phyloP scores from a whole-genome alignment of 148 eudicot species.

The Rhododendron vialii region DNA sequence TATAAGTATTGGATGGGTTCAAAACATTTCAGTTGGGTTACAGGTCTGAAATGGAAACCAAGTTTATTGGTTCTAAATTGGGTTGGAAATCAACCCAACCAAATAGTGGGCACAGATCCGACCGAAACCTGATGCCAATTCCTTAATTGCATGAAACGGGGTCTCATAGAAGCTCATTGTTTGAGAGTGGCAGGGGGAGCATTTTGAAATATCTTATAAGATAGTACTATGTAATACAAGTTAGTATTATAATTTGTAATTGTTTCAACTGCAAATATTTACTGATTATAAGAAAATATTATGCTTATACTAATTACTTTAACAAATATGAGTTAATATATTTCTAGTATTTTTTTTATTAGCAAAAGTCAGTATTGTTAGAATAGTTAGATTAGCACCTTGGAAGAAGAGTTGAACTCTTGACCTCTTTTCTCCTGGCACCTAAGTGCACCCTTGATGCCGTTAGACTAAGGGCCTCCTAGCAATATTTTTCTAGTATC shows the following conservation, averaged over 20 bases:
- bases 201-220: not conserved
- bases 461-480: too few relatives aligned
- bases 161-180: not conserved
- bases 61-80: not conserved
- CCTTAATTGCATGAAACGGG: not conserved
- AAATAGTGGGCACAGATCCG: not conserved
- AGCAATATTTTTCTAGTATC: too few relatives aligned
- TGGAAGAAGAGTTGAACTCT: not conserved
- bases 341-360: not conserved
- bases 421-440: not conserved
- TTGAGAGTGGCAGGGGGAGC: not conserved
- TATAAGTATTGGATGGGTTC: not conserved
- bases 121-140: not conserved
- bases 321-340: not conserved
- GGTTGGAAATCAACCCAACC: slow-evolving; percentile 1
- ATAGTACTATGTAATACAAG: not conserved
- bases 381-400: not conserved
- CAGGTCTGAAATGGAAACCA: not conserved
- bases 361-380: too few relatives aligned
- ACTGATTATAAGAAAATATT: not conserved
- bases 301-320: not conserved
- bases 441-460: too few relatives aligned
- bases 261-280: not conserved
- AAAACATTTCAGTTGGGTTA: not conserved
- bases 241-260: too few relatives aligned